Evolutionary conservation across 768 basidiomycete genomes (phyloP).

Genomic region (Coprinopsis sp.): DNA sequence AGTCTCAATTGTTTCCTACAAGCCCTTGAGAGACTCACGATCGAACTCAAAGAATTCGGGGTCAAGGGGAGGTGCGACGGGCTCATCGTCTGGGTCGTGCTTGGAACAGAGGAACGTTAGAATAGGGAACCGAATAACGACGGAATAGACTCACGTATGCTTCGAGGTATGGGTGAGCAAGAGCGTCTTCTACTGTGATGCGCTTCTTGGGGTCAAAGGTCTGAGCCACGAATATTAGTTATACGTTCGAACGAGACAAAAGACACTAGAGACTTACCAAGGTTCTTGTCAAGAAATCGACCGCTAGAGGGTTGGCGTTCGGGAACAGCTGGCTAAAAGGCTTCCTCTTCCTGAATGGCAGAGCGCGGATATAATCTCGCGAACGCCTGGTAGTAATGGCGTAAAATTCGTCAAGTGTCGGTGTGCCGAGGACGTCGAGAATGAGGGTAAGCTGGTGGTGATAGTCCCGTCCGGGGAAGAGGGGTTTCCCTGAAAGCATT

Average conservation of each 20-base stretch:
- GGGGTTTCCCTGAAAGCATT: conserved; percentile 94
- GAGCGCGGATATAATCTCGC: conserved; percentile 89
- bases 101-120: conserved; percentile 29
- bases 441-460: conserved; percentile 96
- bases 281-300: conserved; percentile 72
- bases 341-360: conserved; percentile 87
- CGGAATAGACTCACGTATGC: conserved; percentile 68
- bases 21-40: conserved; percentile 41
- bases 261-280: too few relatives aligned
- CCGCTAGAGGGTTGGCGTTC: conserved; percentile 74
- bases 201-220: conserved; percentile 99
- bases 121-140: too few relatives aligned
- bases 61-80: conserved; percentile 90
- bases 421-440: conserved; percentile 94
- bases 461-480: conserved; percentile 96
- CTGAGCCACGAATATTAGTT: too few relatives aligned
- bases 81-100: conserved; percentile 98
- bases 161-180: conserved; percentile 93
- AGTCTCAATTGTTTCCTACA: too few relatives aligned
- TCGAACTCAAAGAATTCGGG: conserved; percentile 98
- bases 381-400: conserved; percentile 90
- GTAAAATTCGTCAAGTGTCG: conserved; percentile 96
- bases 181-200: conserved; percentile 88
- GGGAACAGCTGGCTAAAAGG: conserved; percentile 87
- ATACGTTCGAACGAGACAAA: too few relatives aligned